phyloP scores from a whole-genome alignment of 768 basidiomycete species.

The Leucocoprinus birnbaumii region DNA sequence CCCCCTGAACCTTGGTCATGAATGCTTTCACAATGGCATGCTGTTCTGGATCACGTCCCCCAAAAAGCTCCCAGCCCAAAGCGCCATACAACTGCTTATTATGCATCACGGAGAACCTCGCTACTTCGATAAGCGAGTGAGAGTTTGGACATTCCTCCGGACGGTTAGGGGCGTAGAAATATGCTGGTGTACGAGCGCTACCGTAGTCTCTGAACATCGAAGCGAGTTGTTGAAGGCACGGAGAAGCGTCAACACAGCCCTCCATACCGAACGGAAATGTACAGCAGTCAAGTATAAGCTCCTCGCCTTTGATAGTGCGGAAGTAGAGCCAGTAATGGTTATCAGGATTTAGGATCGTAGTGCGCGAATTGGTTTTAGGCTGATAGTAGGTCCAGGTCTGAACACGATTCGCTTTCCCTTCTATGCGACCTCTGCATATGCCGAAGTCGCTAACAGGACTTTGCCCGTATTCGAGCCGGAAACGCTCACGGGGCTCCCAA shows the following conservation, averaged over 20 bases:
- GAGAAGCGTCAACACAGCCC: conserved; percentile 1
- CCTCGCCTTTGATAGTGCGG: conserved; percentile 37
- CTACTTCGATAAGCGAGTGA: background rate
- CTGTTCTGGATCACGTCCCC: background rate
- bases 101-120: conserved; percentile 1
- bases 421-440: conserved; percentile 31
- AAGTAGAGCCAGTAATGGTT: conserved; percentile 53
- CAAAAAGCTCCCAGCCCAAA: background rate
- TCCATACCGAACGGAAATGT: conserved; percentile 1
- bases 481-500: conserved; percentile 13
- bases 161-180: background rate
- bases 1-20: background rate
- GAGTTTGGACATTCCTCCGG: background rate
- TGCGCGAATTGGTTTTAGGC: conserved; percentile 19
- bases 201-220: background rate
- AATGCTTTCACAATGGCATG: background rate
- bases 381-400: conserved; percentile 17
- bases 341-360: conserved; percentile 35
- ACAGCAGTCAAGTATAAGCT: conserved; percentile 34
- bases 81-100: background rate
- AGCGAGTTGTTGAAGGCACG: background rate
- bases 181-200: conserved; percentile 5
- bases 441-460: conserved; percentile 45
- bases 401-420: conserved; percentile 19
- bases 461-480: conserved; percentile 31